phyloP scores from a whole-genome alignment of 1,284 basidiomycete species.

The Cryptococcus maquisensis region DNA sequence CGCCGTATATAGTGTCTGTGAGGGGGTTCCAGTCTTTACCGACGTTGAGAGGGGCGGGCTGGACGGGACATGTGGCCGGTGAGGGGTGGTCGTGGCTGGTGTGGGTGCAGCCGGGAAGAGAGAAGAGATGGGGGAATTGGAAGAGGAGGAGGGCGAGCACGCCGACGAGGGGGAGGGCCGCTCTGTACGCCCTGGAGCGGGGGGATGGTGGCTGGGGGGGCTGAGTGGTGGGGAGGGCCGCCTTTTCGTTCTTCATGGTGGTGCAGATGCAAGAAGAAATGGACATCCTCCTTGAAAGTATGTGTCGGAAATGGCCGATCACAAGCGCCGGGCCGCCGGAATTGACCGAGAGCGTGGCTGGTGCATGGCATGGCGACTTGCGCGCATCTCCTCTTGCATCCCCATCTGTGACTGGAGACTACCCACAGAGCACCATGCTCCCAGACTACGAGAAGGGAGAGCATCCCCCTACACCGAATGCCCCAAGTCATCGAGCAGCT shows the following conservation, averaged over 20 bases:
- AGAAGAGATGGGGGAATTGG: neutral
- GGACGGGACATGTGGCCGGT: slow-evolving; percentile 35
- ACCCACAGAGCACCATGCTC: too few species aligned
- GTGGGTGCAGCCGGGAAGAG: neutral
- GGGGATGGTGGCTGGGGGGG: slow-evolving; percentile 1
- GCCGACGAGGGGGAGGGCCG: slow-evolving; percentile 1
- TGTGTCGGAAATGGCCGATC: too few species aligned
- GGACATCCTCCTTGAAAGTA: too few species aligned
- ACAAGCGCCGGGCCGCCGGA: too few species aligned
- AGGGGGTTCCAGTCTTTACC: slow-evolving; percentile 37
- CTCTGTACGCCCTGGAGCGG: neutral
- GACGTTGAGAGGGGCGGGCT: slow-evolving; percentile 29
- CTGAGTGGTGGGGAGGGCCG: slow-evolving; percentile 5
- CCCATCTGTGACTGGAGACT: too few species aligned
- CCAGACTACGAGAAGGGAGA: too few species aligned
- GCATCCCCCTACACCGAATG: too few species aligned
- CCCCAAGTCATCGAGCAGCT: too few species aligned
- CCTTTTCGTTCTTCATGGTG: slow-evolving; percentile 8
- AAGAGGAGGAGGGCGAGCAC: neutral
- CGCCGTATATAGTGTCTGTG: slow-evolving; percentile 33
- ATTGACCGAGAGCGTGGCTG: too few species aligned
- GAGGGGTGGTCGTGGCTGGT: slow-evolving; percentile 2
- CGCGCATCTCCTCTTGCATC: too few species aligned
- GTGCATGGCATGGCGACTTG: too few species aligned
- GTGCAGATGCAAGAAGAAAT: neutral